These are phyloP conservation scores for Rhynchosporium secalis DNA, from an alignment of 2,329 filamentous ascomycete genomes.

Conservation along the genomic window DNA sequence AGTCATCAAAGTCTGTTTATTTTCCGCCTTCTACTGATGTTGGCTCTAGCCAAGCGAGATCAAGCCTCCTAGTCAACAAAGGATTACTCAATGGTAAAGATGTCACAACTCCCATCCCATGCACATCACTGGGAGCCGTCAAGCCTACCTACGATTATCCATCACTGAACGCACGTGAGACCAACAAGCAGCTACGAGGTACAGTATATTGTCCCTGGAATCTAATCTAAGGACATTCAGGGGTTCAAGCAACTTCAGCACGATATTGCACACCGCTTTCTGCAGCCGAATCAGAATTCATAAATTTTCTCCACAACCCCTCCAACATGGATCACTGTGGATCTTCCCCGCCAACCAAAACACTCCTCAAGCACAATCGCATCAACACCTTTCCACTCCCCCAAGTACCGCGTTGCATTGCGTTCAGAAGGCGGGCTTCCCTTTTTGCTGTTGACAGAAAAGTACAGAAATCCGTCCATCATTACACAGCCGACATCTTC, in stretches of 20 bases:
- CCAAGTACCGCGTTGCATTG: neutral
- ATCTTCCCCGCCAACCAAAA: conserved; percentile 8
- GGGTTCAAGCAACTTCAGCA: conserved; percentile 1
- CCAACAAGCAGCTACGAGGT: neutral
- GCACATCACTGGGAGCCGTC: neutral
- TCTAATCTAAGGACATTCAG: neutral
- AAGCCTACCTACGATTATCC: neutral
- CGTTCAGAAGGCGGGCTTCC: conserved; percentile 1
- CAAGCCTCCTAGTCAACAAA: neutral
- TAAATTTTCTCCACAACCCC: neutral
- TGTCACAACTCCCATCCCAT: neutral
- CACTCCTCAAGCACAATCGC: conserved; percentile 8
- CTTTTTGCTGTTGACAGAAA: neutral
- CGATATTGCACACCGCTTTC: conserved; percentile 8
- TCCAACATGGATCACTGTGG: conserved; percentile 4
- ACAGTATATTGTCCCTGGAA: neutral
- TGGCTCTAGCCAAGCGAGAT: neutral
- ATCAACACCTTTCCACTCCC: neutral
- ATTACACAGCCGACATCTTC: neutral
- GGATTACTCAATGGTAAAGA: neutral
- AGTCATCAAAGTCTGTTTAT: neutral
- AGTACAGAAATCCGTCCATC: neutral
- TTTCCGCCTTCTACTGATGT: neutral
- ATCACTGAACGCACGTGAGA: neutral
- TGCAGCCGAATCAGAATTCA: neutral